These are phyloP conservation scores for Iberis amara DNA, from an alignment of 441 rosid species.

Conservation along the genomic window DNA sequence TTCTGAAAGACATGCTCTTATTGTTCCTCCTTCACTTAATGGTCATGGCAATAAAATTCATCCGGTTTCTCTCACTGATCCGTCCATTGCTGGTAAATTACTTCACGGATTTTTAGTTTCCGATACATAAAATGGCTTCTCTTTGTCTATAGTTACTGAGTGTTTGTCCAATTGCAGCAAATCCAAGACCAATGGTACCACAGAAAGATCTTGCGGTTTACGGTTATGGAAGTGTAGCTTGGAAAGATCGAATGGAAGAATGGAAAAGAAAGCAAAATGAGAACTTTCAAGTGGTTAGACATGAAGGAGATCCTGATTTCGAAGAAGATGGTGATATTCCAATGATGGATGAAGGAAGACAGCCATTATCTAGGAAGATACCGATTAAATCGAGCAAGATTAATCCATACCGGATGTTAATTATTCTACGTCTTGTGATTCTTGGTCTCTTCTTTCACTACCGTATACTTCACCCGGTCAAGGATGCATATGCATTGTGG, in stretches of 20 bases:
- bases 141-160: constrained; percentile 11
- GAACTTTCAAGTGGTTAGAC: constrained; percentile 72
- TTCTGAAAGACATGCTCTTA: constrained; percentile 63
- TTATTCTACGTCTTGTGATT: constrained; percentile 70
- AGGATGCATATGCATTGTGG: constrained; percentile 85
- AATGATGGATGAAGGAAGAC: constrained; percentile 98
- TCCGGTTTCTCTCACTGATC: constrained; percentile 49
- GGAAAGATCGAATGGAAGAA: constrained; percentile 92
- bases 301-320: constrained; percentile 48
- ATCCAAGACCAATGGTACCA: constrained; percentile 85
- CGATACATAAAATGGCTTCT: neutral
- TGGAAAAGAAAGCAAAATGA: constrained; percentile 88
- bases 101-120: neutral
- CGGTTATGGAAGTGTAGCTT: constrained; percentile 92
- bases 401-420: constrained; percentile 77
- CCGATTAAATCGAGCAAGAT: constrained; percentile 83
- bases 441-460: constrained; percentile 87
- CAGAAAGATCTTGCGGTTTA: constrained; percentile 82
- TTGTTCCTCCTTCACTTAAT: constrained; percentile 49
- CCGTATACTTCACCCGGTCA: constrained; percentile 79
- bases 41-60: constrained; percentile 53
- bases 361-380: constrained; percentile 88
- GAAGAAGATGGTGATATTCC: constrained; percentile 80
- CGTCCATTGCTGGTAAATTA: constrained; percentile 48
- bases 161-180: constrained; percentile 42